Evolutionary conservation across 805 yeast species (phyloP).

Genomic region (Pichia paraexigua): DNA sequence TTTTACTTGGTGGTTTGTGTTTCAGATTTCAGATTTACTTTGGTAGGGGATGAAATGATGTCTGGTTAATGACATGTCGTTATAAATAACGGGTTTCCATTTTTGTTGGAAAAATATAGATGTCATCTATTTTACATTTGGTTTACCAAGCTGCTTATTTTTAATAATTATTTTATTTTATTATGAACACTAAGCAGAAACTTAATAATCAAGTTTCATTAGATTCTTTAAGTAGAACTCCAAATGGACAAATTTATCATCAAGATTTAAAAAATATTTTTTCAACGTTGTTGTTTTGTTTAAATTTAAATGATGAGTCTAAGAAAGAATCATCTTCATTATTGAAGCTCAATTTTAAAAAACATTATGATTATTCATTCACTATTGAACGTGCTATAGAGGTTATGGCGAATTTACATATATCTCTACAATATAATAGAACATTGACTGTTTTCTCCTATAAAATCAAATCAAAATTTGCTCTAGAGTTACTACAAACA

Average conservation of each 20-base stretch:
- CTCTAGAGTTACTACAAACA: slow-evolving; percentile 35
- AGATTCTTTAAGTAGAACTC: slow-evolving; percentile 30
- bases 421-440: slow-evolving; percentile 40
- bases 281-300: slow-evolving; percentile 37
- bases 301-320: slow-evolving; percentile 27
- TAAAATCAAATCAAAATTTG: slow-evolving; percentile 41
- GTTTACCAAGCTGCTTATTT: background rate
- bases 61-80: background rate
- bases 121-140: background rate
- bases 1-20: background rate
- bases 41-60: background rate
- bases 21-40: background rate
- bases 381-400: slow-evolving; percentile 41
- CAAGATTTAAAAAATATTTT: slow-evolving; percentile 56
- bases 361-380: slow-evolving; percentile 45
- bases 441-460: slow-evolving; percentile 51
- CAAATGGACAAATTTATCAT: slow-evolving; percentile 43
- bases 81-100: background rate
- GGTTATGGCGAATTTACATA: slow-evolving; percentile 39
- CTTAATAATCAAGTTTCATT: slow-evolving; percentile 6
- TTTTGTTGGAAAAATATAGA: background rate
- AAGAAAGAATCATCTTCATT: background rate
- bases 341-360: slow-evolving; percentile 8
- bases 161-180: background rate
- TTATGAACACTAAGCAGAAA: background rate